Evolutionary conservation across 148 eudicot genomes (phyloP).

Genomic region (Talinum fruticosum): DNA sequence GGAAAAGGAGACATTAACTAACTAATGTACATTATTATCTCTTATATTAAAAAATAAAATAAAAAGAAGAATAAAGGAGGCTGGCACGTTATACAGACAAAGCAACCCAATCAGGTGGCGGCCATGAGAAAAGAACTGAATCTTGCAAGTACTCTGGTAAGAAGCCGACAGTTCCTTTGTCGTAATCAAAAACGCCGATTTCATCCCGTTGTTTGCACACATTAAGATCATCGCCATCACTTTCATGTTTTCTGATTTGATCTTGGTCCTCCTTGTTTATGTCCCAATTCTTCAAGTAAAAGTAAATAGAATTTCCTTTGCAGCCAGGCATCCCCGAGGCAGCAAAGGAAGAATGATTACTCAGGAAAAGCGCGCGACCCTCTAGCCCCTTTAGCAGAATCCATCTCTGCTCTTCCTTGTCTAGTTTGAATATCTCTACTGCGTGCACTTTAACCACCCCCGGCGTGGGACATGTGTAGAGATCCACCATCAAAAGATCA

Average conservation of each 20-base stretch:
- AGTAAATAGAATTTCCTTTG: slow-evolving; percentile 38
- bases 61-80: not conserved
- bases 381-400: slow-evolving; percentile 23
- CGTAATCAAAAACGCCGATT: slow-evolving; percentile 66
- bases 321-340: slow-evolving; percentile 19
- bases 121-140: slow-evolving; percentile 30
- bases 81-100: not conserved
- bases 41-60: no score
- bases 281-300: slow-evolving; percentile 26
- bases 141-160: slow-evolving; percentile 34
- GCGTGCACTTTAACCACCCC: slow-evolving; percentile 25
- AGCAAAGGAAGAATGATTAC: slow-evolving; percentile 29
- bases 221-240: not conserved
- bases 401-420: slow-evolving; percentile 24
- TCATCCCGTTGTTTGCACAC: slow-evolving; percentile 37
- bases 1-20: no score
- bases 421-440: slow-evolving; percentile 28
- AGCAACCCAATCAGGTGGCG: slow-evolving; percentile 27
- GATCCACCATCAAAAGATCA: slow-evolving; percentile 28
- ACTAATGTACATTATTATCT: no score
- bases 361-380: slow-evolving; percentile 22
- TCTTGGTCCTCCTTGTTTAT: slow-evolving; percentile 4
- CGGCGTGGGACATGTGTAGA: slow-evolving; percentile 27
- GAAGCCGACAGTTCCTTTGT: slow-evolving; percentile 48
- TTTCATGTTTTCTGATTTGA: not conserved